Percentiles rank a stretch among this genome's conserved stretches.
phyloP scores from a whole-genome alignment of 768 basidiomycete species.

The Suillus lakei region DNA sequence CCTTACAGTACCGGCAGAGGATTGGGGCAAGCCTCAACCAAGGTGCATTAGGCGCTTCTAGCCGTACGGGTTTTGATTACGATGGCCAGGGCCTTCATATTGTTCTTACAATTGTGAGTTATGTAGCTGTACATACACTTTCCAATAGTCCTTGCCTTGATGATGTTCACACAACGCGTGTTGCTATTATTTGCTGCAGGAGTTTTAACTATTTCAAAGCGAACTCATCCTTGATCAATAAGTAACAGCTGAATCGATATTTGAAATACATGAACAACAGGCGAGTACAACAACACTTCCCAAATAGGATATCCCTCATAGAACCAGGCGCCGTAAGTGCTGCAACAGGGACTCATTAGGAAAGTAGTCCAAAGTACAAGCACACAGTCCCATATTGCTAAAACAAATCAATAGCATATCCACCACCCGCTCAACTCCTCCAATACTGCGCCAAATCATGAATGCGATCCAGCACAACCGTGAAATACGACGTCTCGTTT shows the following conservation, averaged over 20 bases:
- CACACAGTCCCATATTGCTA: too few species aligned
- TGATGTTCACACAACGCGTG: neutral
- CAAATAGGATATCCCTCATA: neutral
- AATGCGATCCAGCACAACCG: slow-evolving; percentile 91
- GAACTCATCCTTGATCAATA: too few species aligned
- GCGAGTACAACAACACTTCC: too few species aligned
- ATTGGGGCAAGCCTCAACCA: slow-evolving; percentile 28
- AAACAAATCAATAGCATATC: neutral
- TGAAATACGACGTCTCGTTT: slow-evolving; percentile 94
- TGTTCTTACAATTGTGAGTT: neutral
- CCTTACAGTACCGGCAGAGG: too few species aligned
- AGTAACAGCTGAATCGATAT: too few species aligned
- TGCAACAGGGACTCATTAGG: too few species aligned
- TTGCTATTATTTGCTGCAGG: too few species aligned
- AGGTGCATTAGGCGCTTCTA: slow-evolving; percentile 19
- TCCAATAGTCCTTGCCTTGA: too few species aligned
- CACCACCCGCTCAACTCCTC: slow-evolving; percentile 56
- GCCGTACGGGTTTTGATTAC: slow-evolving; percentile 12
- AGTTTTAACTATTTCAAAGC: too few species aligned
- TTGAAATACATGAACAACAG: too few species aligned
- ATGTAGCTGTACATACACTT: neutral
- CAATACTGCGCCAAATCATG: slow-evolving; percentile 92
- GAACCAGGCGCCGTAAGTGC: neutral
- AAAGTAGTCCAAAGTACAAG: too few species aligned
- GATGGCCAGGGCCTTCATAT: neutral